phyloP scores from a whole-genome alignment of 345 rosid genomes.

The Populus ilicifolia region DNA sequence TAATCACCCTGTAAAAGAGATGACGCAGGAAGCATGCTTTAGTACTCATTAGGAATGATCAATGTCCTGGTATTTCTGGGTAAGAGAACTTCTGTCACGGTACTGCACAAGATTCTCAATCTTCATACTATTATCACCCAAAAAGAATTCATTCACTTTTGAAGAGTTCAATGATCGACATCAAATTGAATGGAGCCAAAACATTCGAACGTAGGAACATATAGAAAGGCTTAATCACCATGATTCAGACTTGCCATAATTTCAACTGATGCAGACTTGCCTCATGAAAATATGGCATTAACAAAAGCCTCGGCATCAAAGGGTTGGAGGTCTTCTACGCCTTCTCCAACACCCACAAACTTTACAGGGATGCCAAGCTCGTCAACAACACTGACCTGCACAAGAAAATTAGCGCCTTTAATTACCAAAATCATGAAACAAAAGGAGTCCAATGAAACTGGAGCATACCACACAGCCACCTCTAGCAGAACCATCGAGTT shows the following conservation, averaged over 20 bases:
- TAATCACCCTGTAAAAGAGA: not conserved
- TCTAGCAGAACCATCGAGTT: conserved; percentile 94
- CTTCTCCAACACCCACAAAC: conserved; percentile 94
- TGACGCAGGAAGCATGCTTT: not conserved
- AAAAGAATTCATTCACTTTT: not conserved
- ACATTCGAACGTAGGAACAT: not conserved
- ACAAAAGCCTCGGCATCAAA: conserved; percentile 86
- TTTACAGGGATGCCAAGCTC: conserved; percentile 92
- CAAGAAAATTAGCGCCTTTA: conserved; percentile 5
- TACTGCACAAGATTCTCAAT: not conserved
- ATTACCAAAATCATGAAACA: not conserved
- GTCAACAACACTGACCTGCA: conserved; percentile 90
- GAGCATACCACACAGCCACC: conserved; percentile 88
- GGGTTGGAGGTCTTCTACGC: conserved; percentile 89
- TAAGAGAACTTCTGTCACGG: not conserved
- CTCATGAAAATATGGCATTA: conserved; percentile 74
- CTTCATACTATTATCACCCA: not conserved
- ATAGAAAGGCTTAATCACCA: not conserved
- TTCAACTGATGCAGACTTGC: not conserved
- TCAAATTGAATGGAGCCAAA: not conserved
- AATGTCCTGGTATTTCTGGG: not conserved
- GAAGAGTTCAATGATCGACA: not conserved
- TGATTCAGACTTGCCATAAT: not conserved
- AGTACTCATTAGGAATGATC: not conserved
- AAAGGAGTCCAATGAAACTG: not conserved